These are phyloP conservation scores for Candida gigantensis DNA, from an alignment of 1,139 yeast genomes.

Conservation along the genomic window DNA sequence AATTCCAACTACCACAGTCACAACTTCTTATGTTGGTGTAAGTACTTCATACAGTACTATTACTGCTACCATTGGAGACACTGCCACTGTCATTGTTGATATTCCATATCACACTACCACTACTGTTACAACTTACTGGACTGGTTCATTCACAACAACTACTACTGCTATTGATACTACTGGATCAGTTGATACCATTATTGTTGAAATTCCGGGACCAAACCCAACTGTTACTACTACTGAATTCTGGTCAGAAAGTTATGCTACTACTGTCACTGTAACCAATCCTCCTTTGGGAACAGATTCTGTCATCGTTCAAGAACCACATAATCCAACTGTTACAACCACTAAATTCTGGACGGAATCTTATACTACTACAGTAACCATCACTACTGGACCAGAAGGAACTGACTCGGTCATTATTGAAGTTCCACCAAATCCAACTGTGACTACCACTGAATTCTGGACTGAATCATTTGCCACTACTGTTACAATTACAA, in stretches of 20 bases:
- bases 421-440: slow-evolving; percentile 16
- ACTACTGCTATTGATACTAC: slow-evolving; percentile 14
- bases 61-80: slow-evolving; percentile 15
- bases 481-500: slow-evolving; percentile 12
- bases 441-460: slow-evolving; percentile 12
- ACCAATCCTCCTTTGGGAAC: slow-evolving; percentile 15
- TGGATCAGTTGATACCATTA: slow-evolving; percentile 20
- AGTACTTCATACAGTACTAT: slow-evolving; percentile 9
- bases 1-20: slow-evolving; percentile 16
- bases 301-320: slow-evolving; percentile 18
- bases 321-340: slow-evolving; percentile 13
- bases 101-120: slow-evolving; percentile 17
- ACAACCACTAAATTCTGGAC: slow-evolving; percentile 13
- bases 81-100: slow-evolving; percentile 21
- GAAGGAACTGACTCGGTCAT: slow-evolving; percentile 12
- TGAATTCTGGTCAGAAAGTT: slow-evolving; percentile 15
- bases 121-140: slow-evolving; percentile 13
- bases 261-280: slow-evolving; percentile 10
- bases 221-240: slow-evolving; percentile 12
- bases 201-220: slow-evolving; percentile 18
- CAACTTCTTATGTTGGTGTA: slow-evolving; percentile 12
- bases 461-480: slow-evolving; percentile 15
- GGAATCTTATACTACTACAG: slow-evolving; percentile 7
- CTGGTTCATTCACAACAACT: slow-evolving; percentile 9
- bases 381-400: neutral